Percentiles rank a stretch among this genome's conserved stretches.
These are phyloP conservation scores for Claviceps purpurea DNA, from an alignment of 2,329 filamentous ascomycete species.

Conservation along the genomic window DNA sequence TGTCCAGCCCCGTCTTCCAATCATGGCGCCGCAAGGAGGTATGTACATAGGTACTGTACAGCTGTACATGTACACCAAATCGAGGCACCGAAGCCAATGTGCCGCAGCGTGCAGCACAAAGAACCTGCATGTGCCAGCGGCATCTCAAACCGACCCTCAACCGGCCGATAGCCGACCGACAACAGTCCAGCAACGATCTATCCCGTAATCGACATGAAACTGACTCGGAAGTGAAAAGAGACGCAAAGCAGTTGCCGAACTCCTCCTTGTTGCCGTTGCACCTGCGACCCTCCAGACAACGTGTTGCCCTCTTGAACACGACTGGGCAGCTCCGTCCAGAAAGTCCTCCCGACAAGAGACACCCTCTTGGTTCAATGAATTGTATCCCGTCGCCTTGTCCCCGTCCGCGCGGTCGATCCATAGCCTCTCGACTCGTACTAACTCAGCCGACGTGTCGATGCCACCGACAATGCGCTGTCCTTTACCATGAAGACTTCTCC, in stretches of 20 bases:
- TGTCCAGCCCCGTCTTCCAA: no score
- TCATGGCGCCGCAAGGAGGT: no score
- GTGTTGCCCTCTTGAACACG: neutral
- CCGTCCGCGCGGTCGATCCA: neutral
- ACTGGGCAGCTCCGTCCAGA: neutral
- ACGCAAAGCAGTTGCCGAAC: neutral
- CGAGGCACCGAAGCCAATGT: no score
- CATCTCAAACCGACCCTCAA: no score
- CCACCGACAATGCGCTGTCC: conserved; percentile 31
- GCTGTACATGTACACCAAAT: no score
- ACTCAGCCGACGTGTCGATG: neutral
- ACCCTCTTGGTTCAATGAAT: conserved; percentile 2
- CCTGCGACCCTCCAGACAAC: neutral
- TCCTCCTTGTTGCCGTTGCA: neutral
- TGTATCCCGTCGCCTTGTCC: neutral
- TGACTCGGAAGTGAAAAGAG: neutral
- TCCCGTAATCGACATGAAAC: no score
- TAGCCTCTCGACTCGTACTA: neutral
- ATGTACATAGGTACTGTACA: no score
- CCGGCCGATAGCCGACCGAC: neutral
- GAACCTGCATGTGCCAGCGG: no score
- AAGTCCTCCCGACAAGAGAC: neutral
- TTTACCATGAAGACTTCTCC: conserved; percentile 47
- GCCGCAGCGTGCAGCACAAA: no score
- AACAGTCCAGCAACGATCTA: neutral